Evolutionary conservation across 2,329 filamentous ascomycete genomes (phyloP), one percentile per base, ranked within the genome.

Genomic region (Pyrenophora tritici-repentis): DNA sequence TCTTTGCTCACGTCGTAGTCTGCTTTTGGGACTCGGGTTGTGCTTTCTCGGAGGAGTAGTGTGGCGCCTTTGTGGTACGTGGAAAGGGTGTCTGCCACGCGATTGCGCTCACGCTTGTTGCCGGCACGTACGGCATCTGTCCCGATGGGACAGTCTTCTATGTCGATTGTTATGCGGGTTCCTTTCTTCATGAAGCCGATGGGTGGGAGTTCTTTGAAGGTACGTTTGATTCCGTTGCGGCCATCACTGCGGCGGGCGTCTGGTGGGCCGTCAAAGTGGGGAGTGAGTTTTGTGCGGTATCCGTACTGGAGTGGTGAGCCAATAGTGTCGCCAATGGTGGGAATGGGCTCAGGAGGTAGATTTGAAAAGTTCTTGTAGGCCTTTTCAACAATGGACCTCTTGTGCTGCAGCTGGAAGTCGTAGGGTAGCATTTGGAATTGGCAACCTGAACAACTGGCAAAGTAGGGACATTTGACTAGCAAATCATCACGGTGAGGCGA

Each of bases 391-490:
- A 97, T 88, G 52, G 83, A 82, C 70, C 83, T 86, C 79, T 99
- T 99, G 75, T 93, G 87, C 37, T 79, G 80, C 22, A 99, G 83
- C 73, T 99, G 94, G 64, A 91, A 88, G 24, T 82, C 76, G 73
- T 97, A 97, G 47, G 90, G 85, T 57, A 99, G 83, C 90, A 97
- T 97, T 78, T 99, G 94, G 73, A 97, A 92, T 75, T 99, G 94
- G 71, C 94, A 99, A 26, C 94, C 94, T 20, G 67, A 90, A 75
- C 94, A 99, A 47, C 81, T 83, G 34, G 85, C 79, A 69, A 99
- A 99, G 79, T 99, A 97, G 63, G 84, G 82, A 78, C 94, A 99
- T 49, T 81, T 81, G 62, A 96, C 82, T 17, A 89, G 84, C 32
- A 81, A 80, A 65, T 94, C 89, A 65, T 96, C 87, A 64, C 94